Evolutionary conservation across 768 basidiomycete genomes (phyloP).

Genomic region (Lepiota subincarnata): DNA sequence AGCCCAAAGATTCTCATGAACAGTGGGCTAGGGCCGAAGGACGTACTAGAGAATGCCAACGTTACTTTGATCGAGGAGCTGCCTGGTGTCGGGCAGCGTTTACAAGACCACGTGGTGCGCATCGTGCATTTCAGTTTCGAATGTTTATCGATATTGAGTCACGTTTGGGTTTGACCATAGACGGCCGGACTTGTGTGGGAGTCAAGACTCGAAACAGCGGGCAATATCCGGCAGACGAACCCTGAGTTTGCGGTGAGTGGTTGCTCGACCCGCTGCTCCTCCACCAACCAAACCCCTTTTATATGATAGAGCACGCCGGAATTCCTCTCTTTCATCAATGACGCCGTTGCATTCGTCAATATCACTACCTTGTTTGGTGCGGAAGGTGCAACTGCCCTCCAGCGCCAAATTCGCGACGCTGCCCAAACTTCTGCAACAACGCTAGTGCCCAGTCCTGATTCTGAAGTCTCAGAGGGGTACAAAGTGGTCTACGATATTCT

Average conservation of each 20-base stretch:
- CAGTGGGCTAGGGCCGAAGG: slow-evolving; percentile 51
- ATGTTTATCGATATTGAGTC: background rate
- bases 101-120: slow-evolving; percentile 48
- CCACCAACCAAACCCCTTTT: background rate
- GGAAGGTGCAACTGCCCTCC: slow-evolving; percentile 13
- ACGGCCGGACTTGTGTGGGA: slow-evolving; percentile 25
- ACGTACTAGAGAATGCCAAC: slow-evolving; percentile 39
- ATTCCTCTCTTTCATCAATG: slow-evolving; percentile 58
- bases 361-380: slow-evolving; percentile 39
- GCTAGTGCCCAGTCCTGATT: slow-evolving; percentile 38
- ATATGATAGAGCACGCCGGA: slow-evolving; percentile 23
- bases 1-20: slow-evolving; percentile 46
- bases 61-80: slow-evolving; percentile 37
- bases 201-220: slow-evolving; percentile 26
- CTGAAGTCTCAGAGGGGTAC: slow-evolving; percentile 49
- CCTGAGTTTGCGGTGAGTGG: slow-evolving; percentile 26
- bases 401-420: slow-evolving; percentile 22
- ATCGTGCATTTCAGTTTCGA: slow-evolving; percentile 1
- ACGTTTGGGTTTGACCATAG: slow-evolving; percentile 10
- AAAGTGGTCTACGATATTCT: slow-evolving; percentile 38
- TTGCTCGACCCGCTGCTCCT: background rate
- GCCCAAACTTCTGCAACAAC: slow-evolving; percentile 22
- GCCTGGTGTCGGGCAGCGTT: slow-evolving; percentile 52
- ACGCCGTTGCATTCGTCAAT: slow-evolving; percentile 59
- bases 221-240: slow-evolving; percentile 25